A percentile compares a stretch with the other conserved stretches of the same genome.
These are phyloP conservation scores for Fraxinus sp. DNA, from an alignment of 305 asterid species.

Conservation along the genomic window DNA sequence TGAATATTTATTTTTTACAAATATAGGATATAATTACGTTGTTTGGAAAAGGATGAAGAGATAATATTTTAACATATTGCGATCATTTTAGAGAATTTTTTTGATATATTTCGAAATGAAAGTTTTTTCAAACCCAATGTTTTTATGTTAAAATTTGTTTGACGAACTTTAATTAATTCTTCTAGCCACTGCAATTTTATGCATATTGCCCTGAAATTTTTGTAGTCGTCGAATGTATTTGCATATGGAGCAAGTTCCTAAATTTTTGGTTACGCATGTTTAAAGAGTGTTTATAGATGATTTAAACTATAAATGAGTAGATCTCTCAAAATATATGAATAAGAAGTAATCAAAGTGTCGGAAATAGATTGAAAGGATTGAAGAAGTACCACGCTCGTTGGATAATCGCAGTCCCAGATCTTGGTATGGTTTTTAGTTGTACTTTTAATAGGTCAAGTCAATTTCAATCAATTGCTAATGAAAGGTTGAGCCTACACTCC, in stretches of 20 bases:
- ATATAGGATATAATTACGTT: neutral
- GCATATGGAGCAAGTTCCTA: neutral
- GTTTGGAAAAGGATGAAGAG: neutral
- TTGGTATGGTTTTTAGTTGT: too few relatives aligned
- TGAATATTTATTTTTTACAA: neutral
- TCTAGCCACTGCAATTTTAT: neutral
- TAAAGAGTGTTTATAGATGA: neutral
- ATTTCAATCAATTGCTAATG: too few relatives aligned
- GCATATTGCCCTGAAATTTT: neutral
- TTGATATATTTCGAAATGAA: neutral
- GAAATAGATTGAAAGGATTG: neutral
- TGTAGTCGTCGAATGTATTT: neutral
- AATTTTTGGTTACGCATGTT: neutral
- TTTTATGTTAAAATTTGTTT: neutral
- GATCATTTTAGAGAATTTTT: neutral
- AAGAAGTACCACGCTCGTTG: neutral
- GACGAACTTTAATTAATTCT: neutral
- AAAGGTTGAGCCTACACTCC: too few relatives aligned
- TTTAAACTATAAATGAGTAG: too few relatives aligned
- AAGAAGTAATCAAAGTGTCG: neutral
- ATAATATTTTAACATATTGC: neutral
- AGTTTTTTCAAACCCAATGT: neutral
- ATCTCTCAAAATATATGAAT: too few relatives aligned
- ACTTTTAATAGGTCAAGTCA: too few relatives aligned
- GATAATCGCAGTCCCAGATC: neutral